These are phyloP conservation scores for Pholiota conissans DNA, from an alignment of 768 basidiomycete species.

Conservation along the genomic window DNA sequence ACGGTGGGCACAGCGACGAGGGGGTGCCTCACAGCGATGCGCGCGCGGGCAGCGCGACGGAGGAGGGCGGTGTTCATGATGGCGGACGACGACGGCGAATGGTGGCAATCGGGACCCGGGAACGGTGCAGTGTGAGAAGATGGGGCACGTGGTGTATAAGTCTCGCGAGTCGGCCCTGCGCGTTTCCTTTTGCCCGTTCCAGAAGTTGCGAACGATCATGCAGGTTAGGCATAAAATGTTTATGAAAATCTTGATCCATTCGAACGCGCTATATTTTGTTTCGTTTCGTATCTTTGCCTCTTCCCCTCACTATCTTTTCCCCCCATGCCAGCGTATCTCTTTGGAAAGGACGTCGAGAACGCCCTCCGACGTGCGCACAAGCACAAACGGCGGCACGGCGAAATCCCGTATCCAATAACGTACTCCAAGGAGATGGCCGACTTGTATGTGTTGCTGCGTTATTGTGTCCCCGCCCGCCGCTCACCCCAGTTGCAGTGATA, in stretches of 20 bases:
- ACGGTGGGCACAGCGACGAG: slow-evolving; percentile 6
- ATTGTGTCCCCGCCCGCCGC: neutral
- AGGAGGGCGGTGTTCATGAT: slow-evolving; percentile 39
- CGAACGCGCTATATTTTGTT: slow-evolving; percentile 12
- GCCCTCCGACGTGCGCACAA: slow-evolving; percentile 38
- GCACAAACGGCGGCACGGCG: slow-evolving; percentile 43
- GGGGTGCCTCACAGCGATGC: slow-evolving; percentile 27
- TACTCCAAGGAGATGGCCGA: slow-evolving; percentile 49
- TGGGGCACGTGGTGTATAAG: slow-evolving; percentile 12
- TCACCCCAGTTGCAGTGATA: slow-evolving; percentile 45
- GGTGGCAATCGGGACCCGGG: slow-evolving; percentile 11
- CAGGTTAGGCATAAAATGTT: slow-evolving; percentile 17
- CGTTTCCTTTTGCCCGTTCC: slow-evolving; percentile 39
- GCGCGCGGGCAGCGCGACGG: slow-evolving; percentile 36
- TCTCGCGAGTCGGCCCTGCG: slow-evolving; percentile 34
- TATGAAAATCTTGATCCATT: slow-evolving; percentile 21
- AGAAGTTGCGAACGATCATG: slow-evolving; percentile 22
- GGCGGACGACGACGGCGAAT: slow-evolving; percentile 19
- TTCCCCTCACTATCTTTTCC: slow-evolving; percentile 8
- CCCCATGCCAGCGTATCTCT: slow-evolving; percentile 8
- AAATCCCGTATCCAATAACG: slow-evolving; percentile 56
- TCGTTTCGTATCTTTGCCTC: slow-evolving; percentile 14
- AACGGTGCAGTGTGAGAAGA: slow-evolving; percentile 15
- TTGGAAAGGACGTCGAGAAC: slow-evolving; percentile 41
- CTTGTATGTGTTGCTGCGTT: slow-evolving; percentile 43